Percentiles rank a stretch among this genome's conserved stretches.
Conservation (phyloP, 257 asterid species). For the Solanum rostratum region DNA sequence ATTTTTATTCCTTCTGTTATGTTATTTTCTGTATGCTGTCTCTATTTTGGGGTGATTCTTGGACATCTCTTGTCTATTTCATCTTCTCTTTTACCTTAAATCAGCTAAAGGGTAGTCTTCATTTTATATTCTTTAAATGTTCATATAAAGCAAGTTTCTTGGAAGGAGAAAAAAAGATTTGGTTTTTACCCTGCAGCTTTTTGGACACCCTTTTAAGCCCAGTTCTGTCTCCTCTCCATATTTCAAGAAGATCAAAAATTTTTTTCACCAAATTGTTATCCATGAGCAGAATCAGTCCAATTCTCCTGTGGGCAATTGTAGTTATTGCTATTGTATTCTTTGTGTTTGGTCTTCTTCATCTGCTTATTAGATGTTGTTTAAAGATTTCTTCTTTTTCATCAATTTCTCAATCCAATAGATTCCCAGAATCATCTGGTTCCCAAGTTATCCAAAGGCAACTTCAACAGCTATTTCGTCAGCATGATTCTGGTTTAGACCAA, state of each 20-base stretch:
- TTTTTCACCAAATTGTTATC: conserved; percentile 2
- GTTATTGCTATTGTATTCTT: conserved; percentile 42
- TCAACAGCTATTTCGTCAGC: conserved; percentile 82
- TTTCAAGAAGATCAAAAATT: background rate
- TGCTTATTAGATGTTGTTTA: conserved; percentile 26
- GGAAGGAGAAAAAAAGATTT: background rate
- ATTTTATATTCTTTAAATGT: background rate
- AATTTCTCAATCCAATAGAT: conserved; percentile 34
- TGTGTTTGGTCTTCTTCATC: conserved; percentile 36
- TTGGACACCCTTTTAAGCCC: background rate
- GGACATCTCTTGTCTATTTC: background rate
- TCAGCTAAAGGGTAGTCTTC: background rate
- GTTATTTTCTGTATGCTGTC: conserved; percentile 8
- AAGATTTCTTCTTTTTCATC: conserved; percentile 40
- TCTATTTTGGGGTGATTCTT: background rate
- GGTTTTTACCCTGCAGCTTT: background rate
- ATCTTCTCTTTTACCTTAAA: background rate
- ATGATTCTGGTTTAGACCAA: conserved; percentile 87
- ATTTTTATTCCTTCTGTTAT: conserved; percentile 15
- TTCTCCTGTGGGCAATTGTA: conserved; percentile 30
- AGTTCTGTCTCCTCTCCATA: background rate
- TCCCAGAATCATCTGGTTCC: conserved; percentile 25
- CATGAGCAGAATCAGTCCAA: conserved; percentile 44
- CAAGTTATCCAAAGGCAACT: conserved; percentile 46
- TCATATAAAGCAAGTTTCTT: conserved; percentile 1